Conservation (phyloP, 108 stramenopile species). For the Fistulifera solaris region DNA sequence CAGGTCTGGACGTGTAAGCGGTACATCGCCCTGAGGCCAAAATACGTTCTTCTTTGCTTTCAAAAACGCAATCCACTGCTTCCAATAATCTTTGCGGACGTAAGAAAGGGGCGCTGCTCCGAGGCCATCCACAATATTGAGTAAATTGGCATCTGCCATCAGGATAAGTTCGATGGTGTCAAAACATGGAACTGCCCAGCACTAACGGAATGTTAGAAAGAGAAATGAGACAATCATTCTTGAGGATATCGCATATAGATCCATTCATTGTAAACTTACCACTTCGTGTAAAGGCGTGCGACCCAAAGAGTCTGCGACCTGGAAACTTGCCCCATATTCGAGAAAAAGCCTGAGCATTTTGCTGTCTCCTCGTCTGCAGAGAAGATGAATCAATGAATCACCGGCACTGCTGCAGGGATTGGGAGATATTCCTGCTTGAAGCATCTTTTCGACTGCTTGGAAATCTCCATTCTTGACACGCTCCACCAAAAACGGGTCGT, state of each 20-base stretch:
- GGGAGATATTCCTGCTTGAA: slow-evolving; percentile 42
- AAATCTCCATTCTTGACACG: slow-evolving; percentile 48
- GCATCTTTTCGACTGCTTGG: slow-evolving; percentile 20
- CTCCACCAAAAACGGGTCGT: slow-evolving; percentile 44
- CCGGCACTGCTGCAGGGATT: slow-evolving; percentile 71
- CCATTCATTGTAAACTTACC: slow-evolving; percentile 26
- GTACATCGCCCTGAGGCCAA: slow-evolving; percentile 26
- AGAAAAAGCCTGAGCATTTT: slow-evolving; percentile 29
- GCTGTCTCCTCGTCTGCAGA: slow-evolving; percentile 42
- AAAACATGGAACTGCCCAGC: slow-evolving; percentile 58
- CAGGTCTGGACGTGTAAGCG: neutral
- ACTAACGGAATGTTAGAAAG: slow-evolving; percentile 16
- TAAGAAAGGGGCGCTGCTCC: slow-evolving; percentile 59
- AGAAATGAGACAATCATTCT: no score
- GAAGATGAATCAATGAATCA: slow-evolving; percentile 57
- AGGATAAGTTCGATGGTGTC: slow-evolving; percentile 42
- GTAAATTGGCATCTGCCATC: slow-evolving; percentile 27
- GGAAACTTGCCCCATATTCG: slow-evolving; percentile 24
- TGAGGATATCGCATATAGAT: no score
- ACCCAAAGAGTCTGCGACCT: slow-evolving; percentile 66
- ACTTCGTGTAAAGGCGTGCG: slow-evolving; percentile 80
- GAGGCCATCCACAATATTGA: slow-evolving; percentile 40
- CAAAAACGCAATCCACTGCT: slow-evolving; percentile 45
- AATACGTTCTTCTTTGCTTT: slow-evolving; percentile 30
- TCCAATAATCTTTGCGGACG: slow-evolving; percentile 46